Percentiles rank a stretch among this genome's conserved stretches.
Conservation (phyloP, 345 rosid species). For the Gossypium rotundifolium region DNA sequence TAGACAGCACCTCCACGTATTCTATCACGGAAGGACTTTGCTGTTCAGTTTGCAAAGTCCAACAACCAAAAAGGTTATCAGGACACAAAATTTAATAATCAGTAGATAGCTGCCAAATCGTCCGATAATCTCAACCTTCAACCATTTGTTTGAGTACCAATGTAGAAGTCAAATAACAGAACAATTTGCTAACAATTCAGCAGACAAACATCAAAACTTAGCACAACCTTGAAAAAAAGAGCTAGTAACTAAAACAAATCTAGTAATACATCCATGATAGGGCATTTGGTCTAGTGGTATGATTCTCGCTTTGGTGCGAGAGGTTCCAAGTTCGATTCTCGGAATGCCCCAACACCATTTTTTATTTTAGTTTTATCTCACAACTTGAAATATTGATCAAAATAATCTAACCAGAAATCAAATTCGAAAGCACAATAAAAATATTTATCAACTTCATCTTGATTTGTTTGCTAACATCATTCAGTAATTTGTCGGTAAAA, state of each 20-base stretch:
- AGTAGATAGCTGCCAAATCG: not conserved
- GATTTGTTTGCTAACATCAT: not conserved
- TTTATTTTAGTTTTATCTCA: not conserved
- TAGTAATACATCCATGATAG: not conserved
- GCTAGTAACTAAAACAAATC: not conserved
- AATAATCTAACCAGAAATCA: not conserved
- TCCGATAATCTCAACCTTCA: not conserved
- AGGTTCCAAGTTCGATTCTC: not conserved
- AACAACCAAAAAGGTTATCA: not conserved
- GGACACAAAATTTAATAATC: not conserved
- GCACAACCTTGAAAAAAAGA: not conserved
- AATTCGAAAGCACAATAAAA: not conserved
- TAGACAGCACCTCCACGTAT: not conserved
- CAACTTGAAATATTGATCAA: not conserved
- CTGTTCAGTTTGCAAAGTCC: not conserved
- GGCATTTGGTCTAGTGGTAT: slow-evolving; percentile 63
- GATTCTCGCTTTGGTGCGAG: slow-evolving; percentile 63
- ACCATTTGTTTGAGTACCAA: not conserved
- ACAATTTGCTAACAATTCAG: not conserved
- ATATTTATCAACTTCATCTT: not conserved
- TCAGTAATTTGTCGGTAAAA: not conserved
- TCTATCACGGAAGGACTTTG: not conserved
- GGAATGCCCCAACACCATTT: not conserved
- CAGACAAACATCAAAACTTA: not conserved
- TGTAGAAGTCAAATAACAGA: not conserved